These are phyloP conservation scores for Rhododendron griersonianum DNA, from an alignment of 148 eudicot genomes.

Conservation along the genomic window DNA sequence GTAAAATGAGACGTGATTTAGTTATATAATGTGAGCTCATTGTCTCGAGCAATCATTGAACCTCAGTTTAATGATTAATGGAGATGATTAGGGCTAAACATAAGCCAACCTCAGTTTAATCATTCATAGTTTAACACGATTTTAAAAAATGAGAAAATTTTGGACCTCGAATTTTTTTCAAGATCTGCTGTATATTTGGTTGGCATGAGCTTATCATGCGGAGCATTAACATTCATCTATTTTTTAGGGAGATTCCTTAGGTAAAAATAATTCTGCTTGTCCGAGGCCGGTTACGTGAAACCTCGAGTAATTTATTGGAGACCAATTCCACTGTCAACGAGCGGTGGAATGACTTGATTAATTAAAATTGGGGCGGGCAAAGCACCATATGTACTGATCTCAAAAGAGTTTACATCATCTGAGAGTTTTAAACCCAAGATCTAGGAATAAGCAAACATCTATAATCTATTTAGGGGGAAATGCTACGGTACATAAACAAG, in stretches of 20 bases:
- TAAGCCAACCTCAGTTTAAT: background rate
- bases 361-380: background rate
- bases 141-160: background rate
- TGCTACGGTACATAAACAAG: too few species aligned
- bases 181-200: too few species aligned
- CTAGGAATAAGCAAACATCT: too few species aligned
- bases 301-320: background rate
- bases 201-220: too few species aligned
- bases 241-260: background rate
- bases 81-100: background rate
- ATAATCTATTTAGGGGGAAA: background rate
- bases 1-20: constrained; percentile 1
- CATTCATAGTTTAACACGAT: background rate
- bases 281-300: background rate
- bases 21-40: background rate
- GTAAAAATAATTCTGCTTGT: background rate
- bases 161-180: background rate
- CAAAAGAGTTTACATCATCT: background rate
- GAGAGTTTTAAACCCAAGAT: too few species aligned
- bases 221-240: too few species aligned
- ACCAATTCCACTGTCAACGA: background rate
- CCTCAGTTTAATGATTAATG: background rate
- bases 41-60: background rate
- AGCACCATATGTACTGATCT: background rate
- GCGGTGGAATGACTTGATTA: background rate